Evolutionary conservation across 208 protist genomes (phyloP), one percentile per base, ranked within the genome.

Genomic region (Borovskyia barvae): DNA sequence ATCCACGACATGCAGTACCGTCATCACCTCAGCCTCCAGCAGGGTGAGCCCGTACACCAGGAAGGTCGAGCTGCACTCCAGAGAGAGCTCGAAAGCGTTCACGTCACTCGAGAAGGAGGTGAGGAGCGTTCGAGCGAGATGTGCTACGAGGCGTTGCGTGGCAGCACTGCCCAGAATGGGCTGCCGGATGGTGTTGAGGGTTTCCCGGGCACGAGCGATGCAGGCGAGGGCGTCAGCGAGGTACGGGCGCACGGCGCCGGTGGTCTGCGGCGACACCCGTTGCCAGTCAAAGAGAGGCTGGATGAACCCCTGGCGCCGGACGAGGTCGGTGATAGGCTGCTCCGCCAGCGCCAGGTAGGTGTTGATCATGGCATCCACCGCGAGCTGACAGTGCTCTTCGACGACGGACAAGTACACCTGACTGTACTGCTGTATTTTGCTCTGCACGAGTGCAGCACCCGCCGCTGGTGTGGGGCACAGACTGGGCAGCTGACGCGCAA

Each of bases 281-380:
- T 95, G 88, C 85, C 88, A 95, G 59, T 95, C 88, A 33, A 92
- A 80, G 62, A 85, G 72, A 0, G 85, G 81, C 26, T 66, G 46
- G 40, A 85, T 71, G 52, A 95, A 90, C 43, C 88, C 88, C 15
- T 49, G 53, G 9, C 53, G 48, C 1, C 72, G 78, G 43, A 95
- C 75, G 36, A 84, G 72, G 35, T 70, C 72, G 19, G 83, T 82
- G 53, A 95, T 87, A 40, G 51, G 84, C 43, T 89, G 83, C 79
- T 92, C 69, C 8, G 85, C 74, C 8, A 82, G 64, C 11, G 72
- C 60, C 24, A 87, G 62, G 55, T 85, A 86, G 68, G 88, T 89
- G 55, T 75, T 66, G 45, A 92, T 65, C 72, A 95, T 89, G 22
- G 82, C 80, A 51, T 92, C 85, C 9, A 95, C 69, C 8, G 76